Evolutionary conservation across 257 asterid species (phyloP).

Genomic region (Thymus quinquecostatus): DNA sequence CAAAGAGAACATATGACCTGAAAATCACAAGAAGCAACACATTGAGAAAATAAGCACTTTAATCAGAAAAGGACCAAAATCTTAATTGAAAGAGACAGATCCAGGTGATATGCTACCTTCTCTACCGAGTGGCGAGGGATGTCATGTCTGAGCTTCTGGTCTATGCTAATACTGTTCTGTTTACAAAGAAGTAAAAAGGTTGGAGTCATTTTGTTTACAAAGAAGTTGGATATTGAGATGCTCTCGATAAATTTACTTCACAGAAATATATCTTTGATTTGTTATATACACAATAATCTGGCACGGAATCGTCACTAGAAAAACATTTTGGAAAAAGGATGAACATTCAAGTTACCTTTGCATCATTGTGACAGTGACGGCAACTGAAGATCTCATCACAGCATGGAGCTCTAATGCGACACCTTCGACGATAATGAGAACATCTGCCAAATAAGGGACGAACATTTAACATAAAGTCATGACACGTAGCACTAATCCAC

Average conservation of each 20-base stretch:
- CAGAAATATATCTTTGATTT: too few relatives aligned
- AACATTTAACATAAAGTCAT: conserved; percentile 25
- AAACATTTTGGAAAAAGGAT: not conserved
- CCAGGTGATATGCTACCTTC: conserved; percentile 43
- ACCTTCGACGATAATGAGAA: conserved; percentile 83
- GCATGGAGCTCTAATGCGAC: conserved; percentile 85
- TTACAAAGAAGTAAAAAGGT: conserved; percentile 10
- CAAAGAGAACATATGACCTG: conserved; percentile 90
- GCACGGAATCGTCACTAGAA: too few relatives aligned
- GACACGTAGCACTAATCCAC: conserved; percentile 14
- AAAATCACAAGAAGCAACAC: conserved; percentile 18
- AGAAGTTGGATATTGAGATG: not conserved
- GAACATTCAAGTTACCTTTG: conserved; percentile 50
- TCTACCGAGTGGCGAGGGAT: conserved; percentile 75
- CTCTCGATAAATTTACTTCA: not conserved
- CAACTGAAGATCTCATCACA: conserved; percentile 81
- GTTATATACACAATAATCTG: too few relatives aligned
- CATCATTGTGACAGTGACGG: conserved; percentile 95
- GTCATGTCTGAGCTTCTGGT: conserved; percentile 74
- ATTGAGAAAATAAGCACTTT: conserved; percentile 11
- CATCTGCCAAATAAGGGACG: conserved; percentile 50
- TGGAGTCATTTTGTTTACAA: conserved; percentile 10
- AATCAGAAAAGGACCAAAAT: not conserved
- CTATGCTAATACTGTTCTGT: conserved; percentile 66
- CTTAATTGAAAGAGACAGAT: conserved; percentile 8